phyloP scores from a whole-genome alignment of 208 protist species.

The Leptomonas pyrrhocoris region DNA sequence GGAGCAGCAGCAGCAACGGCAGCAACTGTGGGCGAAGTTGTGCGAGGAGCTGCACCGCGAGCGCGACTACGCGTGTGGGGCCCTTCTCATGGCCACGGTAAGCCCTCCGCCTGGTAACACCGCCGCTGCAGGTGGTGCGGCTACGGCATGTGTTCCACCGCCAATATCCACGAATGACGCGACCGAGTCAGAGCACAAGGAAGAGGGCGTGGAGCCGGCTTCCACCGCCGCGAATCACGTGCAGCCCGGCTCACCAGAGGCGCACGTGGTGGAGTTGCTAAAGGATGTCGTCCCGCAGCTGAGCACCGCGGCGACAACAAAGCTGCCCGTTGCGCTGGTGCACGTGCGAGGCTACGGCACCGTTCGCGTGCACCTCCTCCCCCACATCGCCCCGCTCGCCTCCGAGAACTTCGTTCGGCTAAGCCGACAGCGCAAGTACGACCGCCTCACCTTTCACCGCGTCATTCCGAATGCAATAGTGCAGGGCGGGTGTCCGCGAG shows the following conservation, averaged over 20 bases:
- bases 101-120: background rate
- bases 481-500: conserved; percentile 93
- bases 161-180: background rate
- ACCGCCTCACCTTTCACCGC: conserved; percentile 95
- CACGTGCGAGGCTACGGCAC: conserved; percentile 60
- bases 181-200: background rate
- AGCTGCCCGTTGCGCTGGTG: conserved; percentile 27
- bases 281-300: conserved; percentile 22
- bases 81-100: conserved; percentile 29
- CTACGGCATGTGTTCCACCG: background rate
- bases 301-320: background rate
- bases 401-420: conserved; percentile 96
- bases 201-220: background rate
- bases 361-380: conserved; percentile 89
- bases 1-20: conserved; percentile 1
- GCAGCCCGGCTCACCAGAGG: conserved; percentile 28
- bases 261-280: conserved; percentile 38
- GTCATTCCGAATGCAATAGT: conserved; percentile 95
- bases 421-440: conserved; percentile 89
- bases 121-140: background rate
- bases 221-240: background rate
- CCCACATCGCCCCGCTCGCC: conserved; percentile 91
- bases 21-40: conserved; percentile 5
- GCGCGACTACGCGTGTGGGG: conserved; percentile 32
- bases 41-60: conserved; percentile 19